Conservation (phyloP, 805 yeast species). For the Saturnispora galanensis region DNA sequence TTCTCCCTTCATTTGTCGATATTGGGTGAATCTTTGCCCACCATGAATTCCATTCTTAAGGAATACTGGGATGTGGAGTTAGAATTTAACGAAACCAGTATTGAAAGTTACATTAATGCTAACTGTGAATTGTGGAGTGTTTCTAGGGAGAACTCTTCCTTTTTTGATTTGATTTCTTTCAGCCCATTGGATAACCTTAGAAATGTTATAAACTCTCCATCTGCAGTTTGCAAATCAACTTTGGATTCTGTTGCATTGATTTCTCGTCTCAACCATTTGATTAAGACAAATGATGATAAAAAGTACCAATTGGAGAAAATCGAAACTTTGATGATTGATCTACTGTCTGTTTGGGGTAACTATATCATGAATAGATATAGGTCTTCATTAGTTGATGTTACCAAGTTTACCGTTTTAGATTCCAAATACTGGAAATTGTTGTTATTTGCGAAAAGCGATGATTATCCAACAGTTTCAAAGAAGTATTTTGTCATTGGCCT, state of each 20-base stretch:
- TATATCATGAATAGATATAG: slow-evolving; percentile 22
- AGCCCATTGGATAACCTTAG: slow-evolving; percentile 23
- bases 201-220: slow-evolving; percentile 11
- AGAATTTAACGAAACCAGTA: slow-evolving; percentile 6
- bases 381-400: background rate
- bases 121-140: background rate
- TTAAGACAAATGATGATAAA: slow-evolving; percentile 16
- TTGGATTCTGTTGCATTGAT: slow-evolving; percentile 41
- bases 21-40: slow-evolving; percentile 47
- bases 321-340: slow-evolving; percentile 25
- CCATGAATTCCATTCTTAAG: slow-evolving; percentile 13
- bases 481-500: slow-evolving; percentile 16
- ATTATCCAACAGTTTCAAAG: slow-evolving; percentile 4
- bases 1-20: slow-evolving; percentile 39
- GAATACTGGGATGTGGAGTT: slow-evolving; percentile 14
- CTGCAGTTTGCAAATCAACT: slow-evolving; percentile 34
- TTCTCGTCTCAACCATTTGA: slow-evolving; percentile 28
- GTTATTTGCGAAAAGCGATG: slow-evolving; percentile 7
- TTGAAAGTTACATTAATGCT: slow-evolving; percentile 9
- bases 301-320: slow-evolving; percentile 15
- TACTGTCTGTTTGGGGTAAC: slow-evolving; percentile 39
- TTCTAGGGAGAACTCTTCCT: slow-evolving; percentile 17
- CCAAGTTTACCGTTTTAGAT: slow-evolving; percentile 10
- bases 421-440: slow-evolving; percentile 21
- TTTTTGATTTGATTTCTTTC: slow-evolving; percentile 28